A percentile compares a stretch with the other conserved stretches of the same genome.
phyloP scores from a whole-genome alignment of 2,329 filamentous ascomycete species.

The Sclerotiophoma versabilis region DNA sequence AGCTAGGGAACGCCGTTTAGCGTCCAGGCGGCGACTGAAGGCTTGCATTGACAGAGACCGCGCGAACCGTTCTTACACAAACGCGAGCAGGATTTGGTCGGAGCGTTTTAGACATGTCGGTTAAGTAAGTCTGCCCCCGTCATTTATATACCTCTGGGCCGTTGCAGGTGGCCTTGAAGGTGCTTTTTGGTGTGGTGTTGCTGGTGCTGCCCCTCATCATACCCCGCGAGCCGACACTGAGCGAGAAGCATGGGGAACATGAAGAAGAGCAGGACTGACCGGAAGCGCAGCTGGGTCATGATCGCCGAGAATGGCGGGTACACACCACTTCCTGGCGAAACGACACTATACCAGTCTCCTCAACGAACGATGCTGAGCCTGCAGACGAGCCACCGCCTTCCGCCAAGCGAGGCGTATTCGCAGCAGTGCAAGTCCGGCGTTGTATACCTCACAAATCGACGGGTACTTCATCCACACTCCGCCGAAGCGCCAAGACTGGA shows the following conservation, averaged over 20 bases:
- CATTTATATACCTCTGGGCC: not conserved
- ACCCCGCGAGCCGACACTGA: conserved; percentile 20
- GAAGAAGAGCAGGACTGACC: conserved; percentile 42
- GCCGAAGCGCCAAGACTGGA: too few species aligned
- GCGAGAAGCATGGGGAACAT: conserved; percentile 20
- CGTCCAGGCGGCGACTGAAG: conserved; percentile 17
- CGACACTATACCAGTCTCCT: conserved; percentile 79
- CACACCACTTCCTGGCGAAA: conserved; percentile 84
- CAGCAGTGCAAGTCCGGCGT: conserved; percentile 77
- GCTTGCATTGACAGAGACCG: conserved; percentile 29
- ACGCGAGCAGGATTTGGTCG: conserved; percentile 29
- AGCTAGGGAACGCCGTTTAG: conserved; percentile 6
- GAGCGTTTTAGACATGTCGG: conserved; percentile 43
- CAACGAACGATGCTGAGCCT: conserved; percentile 79
- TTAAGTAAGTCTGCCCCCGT: conserved; percentile 47
- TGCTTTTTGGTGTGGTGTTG: not conserved
- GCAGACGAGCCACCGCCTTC: conserved; percentile 71
- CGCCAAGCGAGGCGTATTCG: conserved; percentile 69
- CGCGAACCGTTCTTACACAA: conserved; percentile 31
- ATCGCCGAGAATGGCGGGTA: conserved; percentile 75
- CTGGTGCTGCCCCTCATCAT: conserved; percentile 17
- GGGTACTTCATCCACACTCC: conserved; percentile 63
- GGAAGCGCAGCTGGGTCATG: conserved; percentile 83
- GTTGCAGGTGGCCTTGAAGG: conserved; percentile 5
- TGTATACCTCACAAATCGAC: conserved; percentile 83